phyloP scores from a whole-genome alignment of 441 rosid genomes.

The Croton setiger region DNA sequence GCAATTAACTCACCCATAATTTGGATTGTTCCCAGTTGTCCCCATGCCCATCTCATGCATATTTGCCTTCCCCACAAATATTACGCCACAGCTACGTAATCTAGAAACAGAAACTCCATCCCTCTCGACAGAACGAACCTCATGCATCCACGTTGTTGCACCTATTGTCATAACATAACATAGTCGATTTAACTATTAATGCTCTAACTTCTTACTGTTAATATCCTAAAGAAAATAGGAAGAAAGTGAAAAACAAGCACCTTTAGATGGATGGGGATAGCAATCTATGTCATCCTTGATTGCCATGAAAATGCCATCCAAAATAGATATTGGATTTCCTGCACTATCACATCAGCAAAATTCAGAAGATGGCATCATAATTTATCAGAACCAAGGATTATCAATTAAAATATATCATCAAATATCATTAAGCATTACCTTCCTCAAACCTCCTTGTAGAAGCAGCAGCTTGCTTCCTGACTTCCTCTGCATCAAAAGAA shows the following conservation, averaged over 20 bases:
- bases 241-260: conserved; percentile 31
- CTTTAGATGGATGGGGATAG: conserved; percentile 68
- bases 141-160: conserved; percentile 81
- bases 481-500: conserved; percentile 55
- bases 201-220: conserved; percentile 12
- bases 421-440: conserved; percentile 38
- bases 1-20: conserved; percentile 63
- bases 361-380: conserved; percentile 8
- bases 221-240: conserved; percentile 2
- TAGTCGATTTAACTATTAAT: conserved; percentile 2
- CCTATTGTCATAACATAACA: conserved; percentile 37
- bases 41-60: conserved; percentile 96
- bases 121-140: conserved; percentile 50
- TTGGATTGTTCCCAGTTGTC: conserved; percentile 82
- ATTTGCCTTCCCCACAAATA: conserved; percentile 91
- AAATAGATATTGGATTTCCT: conserved; percentile 71
- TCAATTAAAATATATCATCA: neutral
- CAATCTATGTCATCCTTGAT: conserved; percentile 91
- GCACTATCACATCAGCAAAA: conserved; percentile 25
- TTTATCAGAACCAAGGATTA: neutral
- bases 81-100: conserved; percentile 73
- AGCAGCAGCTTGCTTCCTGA: conserved; percentile 77
- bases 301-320: conserved; percentile 86
- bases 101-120: conserved; percentile 76
- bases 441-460: conserved; percentile 77